These are phyloP conservation scores for Malbranchea zuffiana DNA, from an alignment of 2,329 filamentous ascomycete species.

Conservation along the genomic window DNA sequence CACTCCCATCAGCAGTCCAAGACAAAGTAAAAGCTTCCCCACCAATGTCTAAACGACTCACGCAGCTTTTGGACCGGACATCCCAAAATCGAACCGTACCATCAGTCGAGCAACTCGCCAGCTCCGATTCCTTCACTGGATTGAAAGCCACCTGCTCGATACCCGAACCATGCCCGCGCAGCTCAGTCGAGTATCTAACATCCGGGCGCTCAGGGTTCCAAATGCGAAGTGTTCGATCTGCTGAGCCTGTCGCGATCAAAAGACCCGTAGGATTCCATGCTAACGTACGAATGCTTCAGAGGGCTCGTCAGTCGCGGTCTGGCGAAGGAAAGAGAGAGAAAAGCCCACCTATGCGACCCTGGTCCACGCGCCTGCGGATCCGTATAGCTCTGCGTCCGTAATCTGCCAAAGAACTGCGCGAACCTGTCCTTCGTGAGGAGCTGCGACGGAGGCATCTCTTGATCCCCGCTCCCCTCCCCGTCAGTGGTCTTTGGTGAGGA, in stretches of 20 bases:
- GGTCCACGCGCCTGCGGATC: constrained; percentile 48
- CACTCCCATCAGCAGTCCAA: constrained; percentile 39
- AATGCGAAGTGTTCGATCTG: constrained; percentile 78
- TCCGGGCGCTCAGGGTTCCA: constrained; percentile 59
- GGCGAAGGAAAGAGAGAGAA: background rate
- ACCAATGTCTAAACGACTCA: constrained; percentile 39
- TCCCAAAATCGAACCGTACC: constrained; percentile 43
- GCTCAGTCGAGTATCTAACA: constrained; percentile 38
- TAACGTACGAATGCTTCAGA: constrained; percentile 58
- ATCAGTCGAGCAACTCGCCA: constrained; percentile 40
- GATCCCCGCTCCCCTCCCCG: no score
- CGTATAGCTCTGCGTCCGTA: constrained; percentile 62
- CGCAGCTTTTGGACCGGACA: constrained; percentile 39
- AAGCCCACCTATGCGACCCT: constrained; percentile 47
- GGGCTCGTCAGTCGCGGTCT: constrained; percentile 22
- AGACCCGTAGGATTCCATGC: constrained; percentile 82
- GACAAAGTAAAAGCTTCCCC: constrained; percentile 40
- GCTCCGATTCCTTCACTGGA: constrained; percentile 39
- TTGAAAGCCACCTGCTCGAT: constrained; percentile 42
- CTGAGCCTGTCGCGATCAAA: constrained; percentile 75
- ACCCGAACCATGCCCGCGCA: constrained; percentile 37
- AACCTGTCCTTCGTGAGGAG: constrained; percentile 56
- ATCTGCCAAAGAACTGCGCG: constrained; percentile 51
- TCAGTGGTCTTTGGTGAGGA: no score
- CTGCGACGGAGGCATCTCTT: constrained; percentile 34